These are phyloP conservation scores for Pezicula radicicola DNA, from an alignment of 2,329 filamentous ascomycete species.

Conservation along the genomic window DNA sequence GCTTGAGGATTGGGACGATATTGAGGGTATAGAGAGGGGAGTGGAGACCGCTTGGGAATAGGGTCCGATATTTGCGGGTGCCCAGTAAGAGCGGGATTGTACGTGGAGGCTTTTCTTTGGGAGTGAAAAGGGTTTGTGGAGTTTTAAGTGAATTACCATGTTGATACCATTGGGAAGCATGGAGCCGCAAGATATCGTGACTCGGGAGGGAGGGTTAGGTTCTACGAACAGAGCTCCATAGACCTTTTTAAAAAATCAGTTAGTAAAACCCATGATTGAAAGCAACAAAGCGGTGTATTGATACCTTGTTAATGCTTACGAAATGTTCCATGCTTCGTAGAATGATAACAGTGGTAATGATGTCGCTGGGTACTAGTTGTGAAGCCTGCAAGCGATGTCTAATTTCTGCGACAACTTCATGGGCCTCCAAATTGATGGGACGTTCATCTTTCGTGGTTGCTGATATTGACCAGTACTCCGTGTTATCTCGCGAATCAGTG, in stretches of 20 bases:
- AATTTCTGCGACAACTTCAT: conserved; percentile 44
- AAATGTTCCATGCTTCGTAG: conserved; percentile 82
- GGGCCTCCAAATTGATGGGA: conserved; percentile 45
- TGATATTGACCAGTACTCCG: conserved; percentile 17
- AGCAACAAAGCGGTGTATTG: not conserved
- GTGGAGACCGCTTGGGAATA: conserved; percentile 84
- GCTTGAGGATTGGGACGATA: conserved; percentile 13
- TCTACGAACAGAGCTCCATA: conserved; percentile 73
- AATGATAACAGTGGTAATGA: conserved; percentile 61
- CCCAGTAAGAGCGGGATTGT: conserved; percentile 94
- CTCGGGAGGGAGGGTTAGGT: conserved; percentile 80
- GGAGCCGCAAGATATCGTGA: conserved; percentile 76
- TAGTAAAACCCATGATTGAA: not conserved
- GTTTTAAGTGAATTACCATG: conserved; percentile 55
- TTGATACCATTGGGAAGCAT: conserved; percentile 57
- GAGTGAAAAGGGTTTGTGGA: conserved; percentile 3
- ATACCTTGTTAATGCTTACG: conserved; percentile 60
- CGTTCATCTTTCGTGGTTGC: conserved; percentile 1
- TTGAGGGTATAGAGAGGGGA: conserved; percentile 26
- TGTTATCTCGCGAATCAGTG: not conserved
- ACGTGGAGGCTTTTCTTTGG: conserved; percentile 72
- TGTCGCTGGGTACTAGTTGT: conserved; percentile 35
- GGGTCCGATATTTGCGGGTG: conserved; percentile 93
- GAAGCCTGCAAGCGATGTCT: conserved; percentile 34
- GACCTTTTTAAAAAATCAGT: conserved; percentile 30